Conservation (phyloP, 2,329 filamentous ascomycete genomes). For the Geoglossum cookeanum region DNA sequence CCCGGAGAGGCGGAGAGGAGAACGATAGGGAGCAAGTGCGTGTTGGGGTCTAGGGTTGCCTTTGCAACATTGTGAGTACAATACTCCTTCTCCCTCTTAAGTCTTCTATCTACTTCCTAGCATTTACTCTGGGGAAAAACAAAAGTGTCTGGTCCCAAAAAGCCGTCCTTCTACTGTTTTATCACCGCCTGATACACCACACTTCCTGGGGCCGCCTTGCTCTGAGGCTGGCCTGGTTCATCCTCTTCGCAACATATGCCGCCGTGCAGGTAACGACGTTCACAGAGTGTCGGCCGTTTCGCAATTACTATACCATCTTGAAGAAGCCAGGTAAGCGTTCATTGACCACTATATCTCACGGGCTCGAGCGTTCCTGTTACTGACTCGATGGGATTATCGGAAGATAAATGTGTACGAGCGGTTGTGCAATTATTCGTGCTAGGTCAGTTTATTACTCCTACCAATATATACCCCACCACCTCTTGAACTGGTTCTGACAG, state of each 20-base stretch:
- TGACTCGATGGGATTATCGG: neutral
- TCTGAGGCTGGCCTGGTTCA: conserved; percentile 13
- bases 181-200: conserved; percentile 11
- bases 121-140: too few species aligned
- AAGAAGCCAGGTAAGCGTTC: conserved; percentile 19
- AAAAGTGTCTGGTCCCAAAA: conserved; percentile 13
- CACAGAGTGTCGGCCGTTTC: conserved; percentile 26
- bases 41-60: conserved; percentile 9
- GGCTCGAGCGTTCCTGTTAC: neutral
- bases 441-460: neutral
- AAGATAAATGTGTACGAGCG: conserved; percentile 14
- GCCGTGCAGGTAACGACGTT: conserved; percentile 19
- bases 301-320: conserved; percentile 37
- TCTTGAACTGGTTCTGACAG: neutral
- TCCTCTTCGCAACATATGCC: conserved; percentile 17
- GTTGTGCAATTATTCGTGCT: conserved; percentile 18
- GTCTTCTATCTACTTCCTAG: too few species aligned
- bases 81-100: too few species aligned
- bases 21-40: conserved; percentile 19
- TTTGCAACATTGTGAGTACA: neutral
- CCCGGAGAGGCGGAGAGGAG: conserved; percentile 17
- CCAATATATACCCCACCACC: neutral
- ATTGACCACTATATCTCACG: neutral
- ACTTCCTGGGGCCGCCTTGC: conserved; percentile 10
- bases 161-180: conserved; percentile 13